Conservation (phyloP, 2,329 filamentous ascomycete species). For the Aureobasidium sp. region DNA sequence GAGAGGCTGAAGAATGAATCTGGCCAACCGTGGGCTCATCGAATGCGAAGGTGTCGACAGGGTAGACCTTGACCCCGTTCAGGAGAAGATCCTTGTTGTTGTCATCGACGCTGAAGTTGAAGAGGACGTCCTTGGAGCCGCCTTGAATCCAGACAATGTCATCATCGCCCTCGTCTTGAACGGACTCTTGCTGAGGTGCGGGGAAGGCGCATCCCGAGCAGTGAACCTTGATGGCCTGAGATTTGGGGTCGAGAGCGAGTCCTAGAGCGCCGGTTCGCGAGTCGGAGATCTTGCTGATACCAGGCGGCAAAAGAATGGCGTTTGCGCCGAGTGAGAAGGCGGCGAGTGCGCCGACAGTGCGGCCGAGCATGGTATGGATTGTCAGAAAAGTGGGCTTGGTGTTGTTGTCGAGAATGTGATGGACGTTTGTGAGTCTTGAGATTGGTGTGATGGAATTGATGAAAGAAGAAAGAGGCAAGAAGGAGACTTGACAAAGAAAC, state of each 20-base stretch:
- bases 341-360: constrained; percentile 26
- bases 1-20: constrained; percentile 21
- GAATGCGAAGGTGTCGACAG: constrained; percentile 15
- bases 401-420: background rate
- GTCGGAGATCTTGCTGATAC: constrained; percentile 37
- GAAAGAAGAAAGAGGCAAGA: background rate
- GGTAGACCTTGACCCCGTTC: constrained; percentile 57
- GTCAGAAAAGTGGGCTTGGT: constrained; percentile 9
- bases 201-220: constrained; percentile 50
- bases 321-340: constrained; percentile 27
- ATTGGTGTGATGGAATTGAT: background rate
- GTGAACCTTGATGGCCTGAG: constrained; percentile 42
- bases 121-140: constrained; percentile 29
- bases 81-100: constrained; percentile 44
- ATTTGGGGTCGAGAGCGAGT: constrained; percentile 37
- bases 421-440: background rate
- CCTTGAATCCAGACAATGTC: constrained; percentile 26
- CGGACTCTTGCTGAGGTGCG: constrained; percentile 17
- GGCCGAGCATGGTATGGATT: constrained; percentile 27
- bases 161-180: constrained; percentile 21
- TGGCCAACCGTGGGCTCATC: constrained; percentile 22
- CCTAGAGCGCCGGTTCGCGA: constrained; percentile 37
- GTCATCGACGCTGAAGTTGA: constrained; percentile 49
- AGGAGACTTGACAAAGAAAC: background rate
- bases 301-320: constrained; percentile 50